Percentiles rank a stretch among this genome's conserved stretches.
These are phyloP conservation scores for Geotrichum europaeum DNA, from an alignment of 1,139 yeast genomes.

Conservation along the genomic window DNA sequence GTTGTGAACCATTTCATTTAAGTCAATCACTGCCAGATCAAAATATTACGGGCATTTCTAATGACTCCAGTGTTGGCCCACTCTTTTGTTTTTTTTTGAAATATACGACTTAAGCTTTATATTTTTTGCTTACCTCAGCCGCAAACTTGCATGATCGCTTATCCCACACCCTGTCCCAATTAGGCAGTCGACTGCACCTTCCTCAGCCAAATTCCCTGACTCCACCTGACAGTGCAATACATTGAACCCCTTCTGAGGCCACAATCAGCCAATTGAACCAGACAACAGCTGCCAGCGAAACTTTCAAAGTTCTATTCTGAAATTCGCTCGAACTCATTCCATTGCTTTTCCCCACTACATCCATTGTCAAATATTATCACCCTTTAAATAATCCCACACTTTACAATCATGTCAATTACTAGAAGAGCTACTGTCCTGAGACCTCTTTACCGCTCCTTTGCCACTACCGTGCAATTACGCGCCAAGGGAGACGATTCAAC, in stretches of 20 bases:
- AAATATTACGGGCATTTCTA: no score
- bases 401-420: conserved; percentile 7
- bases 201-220: not conserved
- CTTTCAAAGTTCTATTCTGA: not conserved
- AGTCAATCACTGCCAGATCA: no score
- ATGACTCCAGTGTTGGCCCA: no score
- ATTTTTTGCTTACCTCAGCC: not conserved
- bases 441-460: conserved; percentile 2
- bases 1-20: no score
- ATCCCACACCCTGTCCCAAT: not conserved
- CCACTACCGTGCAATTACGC: conserved; percentile 21
- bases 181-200: not conserved
- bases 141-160: not conserved
- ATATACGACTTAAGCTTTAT: not conserved
- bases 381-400: not conserved
- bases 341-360: not conserved
- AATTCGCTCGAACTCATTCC: not conserved
- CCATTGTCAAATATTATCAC: not conserved
- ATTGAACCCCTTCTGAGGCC: not conserved
- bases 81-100: not conserved
- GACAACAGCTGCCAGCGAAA: not conserved
- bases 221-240: not conserved
- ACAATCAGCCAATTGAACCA: not conserved
- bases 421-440: not conserved
- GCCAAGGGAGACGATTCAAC: conserved; percentile 40